A percentile compares a stretch with the other conserved stretches of the same genome.
Conservation (phyloP, 2,329 filamentous ascomycete species). For the Nemania sp. region DNA sequence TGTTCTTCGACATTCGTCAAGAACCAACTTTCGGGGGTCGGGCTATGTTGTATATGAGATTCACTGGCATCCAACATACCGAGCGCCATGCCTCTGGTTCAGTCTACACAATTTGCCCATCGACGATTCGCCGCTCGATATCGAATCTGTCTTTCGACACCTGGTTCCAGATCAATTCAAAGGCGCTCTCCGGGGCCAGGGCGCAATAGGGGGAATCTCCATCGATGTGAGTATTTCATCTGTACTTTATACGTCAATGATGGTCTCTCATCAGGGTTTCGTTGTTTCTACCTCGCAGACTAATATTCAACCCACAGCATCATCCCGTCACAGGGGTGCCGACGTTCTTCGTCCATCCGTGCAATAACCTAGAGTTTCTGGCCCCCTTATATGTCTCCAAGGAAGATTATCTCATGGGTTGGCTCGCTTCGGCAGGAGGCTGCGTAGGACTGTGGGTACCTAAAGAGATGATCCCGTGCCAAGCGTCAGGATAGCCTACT, state of each 20-base stretch:
- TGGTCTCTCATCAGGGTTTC: conserved; percentile 45
- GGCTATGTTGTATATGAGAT: conserved; percentile 71
- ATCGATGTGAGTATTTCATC: conserved; percentile 65
- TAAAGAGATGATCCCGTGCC: conserved; percentile 60
- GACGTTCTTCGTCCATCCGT: conserved; percentile 91
- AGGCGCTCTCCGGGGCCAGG: conserved; percentile 60
- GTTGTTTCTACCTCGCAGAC: conserved; percentile 43
- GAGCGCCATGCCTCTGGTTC: conserved; percentile 77
- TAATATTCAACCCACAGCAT: conserved; percentile 57
- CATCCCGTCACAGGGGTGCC: conserved; percentile 80
- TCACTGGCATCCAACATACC: conserved; percentile 74
- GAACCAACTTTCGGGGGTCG: conserved; percentile 37
- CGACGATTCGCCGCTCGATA: conserved; percentile 59
- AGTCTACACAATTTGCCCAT: conserved; percentile 61
- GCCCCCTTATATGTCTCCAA: conserved; percentile 62
- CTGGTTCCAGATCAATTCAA: conserved; percentile 71
- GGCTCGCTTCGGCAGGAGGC: conserved; percentile 85
- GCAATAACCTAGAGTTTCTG: conserved; percentile 83
- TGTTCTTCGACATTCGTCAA: conserved; percentile 39
- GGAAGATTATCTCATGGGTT: conserved; percentile 78
- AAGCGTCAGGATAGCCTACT: conserved; percentile 10
- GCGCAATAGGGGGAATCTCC: conserved; percentile 73
- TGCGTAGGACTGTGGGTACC: conserved; percentile 80
- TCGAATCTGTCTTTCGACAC: conserved; percentile 71
- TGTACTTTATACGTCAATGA: conserved; percentile 41